phyloP scores from a whole-genome alignment of 2,329 filamentous ascomycete genomes.

The Capronia americana region DNA sequence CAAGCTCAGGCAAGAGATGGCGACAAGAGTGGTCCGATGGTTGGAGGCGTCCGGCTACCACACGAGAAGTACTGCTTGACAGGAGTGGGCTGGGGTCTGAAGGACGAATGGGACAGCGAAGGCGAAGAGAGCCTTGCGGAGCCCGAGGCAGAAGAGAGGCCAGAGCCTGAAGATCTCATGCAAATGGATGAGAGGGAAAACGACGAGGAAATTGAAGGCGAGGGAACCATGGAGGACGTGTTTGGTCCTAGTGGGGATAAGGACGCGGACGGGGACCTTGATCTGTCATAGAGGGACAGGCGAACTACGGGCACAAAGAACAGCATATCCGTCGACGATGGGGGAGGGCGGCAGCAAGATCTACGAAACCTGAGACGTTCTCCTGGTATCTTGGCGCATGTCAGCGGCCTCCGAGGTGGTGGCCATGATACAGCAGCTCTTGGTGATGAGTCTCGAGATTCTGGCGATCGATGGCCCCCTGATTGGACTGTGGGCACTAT shows the following conservation, averaged over 20 bases:
- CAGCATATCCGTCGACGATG: neutral
- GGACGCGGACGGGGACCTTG: conserved; percentile 50
- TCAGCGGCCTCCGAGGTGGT: neutral
- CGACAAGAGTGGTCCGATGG: conserved; percentile 45
- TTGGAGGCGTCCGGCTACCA: conserved; percentile 64
- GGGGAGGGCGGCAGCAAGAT: neutral
- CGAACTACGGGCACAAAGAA: neutral
- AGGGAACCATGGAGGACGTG: conserved; percentile 42
- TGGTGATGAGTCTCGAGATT: neutral
- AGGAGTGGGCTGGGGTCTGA: conserved; percentile 62
- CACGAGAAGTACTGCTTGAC: conserved; percentile 68
- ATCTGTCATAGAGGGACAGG: conserved; percentile 19
- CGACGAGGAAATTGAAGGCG: conserved; percentile 39
- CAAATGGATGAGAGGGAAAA: conserved; percentile 42
- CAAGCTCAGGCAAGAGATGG: conserved; percentile 47
- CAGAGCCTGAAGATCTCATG: conserved; percentile 37
- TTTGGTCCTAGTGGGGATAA: conserved; percentile 45
- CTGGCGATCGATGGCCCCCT: too few species aligned
- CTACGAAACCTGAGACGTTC: neutral
- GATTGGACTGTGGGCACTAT: neutral
- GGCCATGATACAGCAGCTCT: neutral
- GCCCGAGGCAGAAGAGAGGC: conserved; percentile 32
- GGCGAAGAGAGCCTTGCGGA: conserved; percentile 52
- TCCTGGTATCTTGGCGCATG: neutral
- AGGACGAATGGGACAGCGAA: conserved; percentile 65